Evolutionary conservation across 805 yeast species (phyloP).

Genomic region (Candida patagonica): DNA sequence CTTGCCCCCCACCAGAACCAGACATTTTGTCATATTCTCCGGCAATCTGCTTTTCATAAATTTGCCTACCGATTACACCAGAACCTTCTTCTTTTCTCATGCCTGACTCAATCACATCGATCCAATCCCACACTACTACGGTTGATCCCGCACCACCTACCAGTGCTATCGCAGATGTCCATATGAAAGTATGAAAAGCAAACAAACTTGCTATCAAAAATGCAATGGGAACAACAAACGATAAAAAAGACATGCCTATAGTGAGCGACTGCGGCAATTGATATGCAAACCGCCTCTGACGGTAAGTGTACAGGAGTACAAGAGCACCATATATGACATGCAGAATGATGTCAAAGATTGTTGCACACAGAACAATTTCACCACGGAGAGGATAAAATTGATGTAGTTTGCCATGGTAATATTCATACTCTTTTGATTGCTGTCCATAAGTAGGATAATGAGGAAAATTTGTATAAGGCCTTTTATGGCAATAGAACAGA

Average conservation of each 20-base stretch:
- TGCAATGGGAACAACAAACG: slow-evolving; percentile 31
- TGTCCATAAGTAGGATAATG: neutral
- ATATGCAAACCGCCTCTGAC: slow-evolving; percentile 38
- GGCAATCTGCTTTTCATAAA: slow-evolving; percentile 32
- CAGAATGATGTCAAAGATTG: slow-evolving; percentile 23
- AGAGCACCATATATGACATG: slow-evolving; percentile 27
- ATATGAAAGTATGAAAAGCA: slow-evolving; percentile 33
- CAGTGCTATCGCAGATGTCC: slow-evolving; percentile 40
- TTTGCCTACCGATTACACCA: slow-evolving; percentile 56
- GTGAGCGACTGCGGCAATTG: slow-evolving; percentile 39
- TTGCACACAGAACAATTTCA: neutral
- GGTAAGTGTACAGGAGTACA: slow-evolving; percentile 31
- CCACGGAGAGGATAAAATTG: slow-evolving; percentile 1
- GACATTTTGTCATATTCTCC: slow-evolving; percentile 7
- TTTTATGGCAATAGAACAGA: slow-evolving; percentile 8
- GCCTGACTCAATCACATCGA: slow-evolving; percentile 41
- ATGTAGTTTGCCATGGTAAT: neutral
- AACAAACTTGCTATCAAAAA: slow-evolving; percentile 26
- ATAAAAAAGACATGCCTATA: slow-evolving; percentile 35
- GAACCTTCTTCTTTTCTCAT: slow-evolving; percentile 43
- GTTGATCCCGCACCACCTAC: slow-evolving; percentile 42
- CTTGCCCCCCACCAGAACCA: slow-evolving; percentile 3
- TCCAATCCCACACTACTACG: slow-evolving; percentile 60
- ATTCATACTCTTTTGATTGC: neutral
- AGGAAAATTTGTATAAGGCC: neutral